These are phyloP conservation scores for Coniochaeta sp. DNA, from an alignment of 2,329 filamentous ascomycete genomes.

Conservation along the genomic window DNA sequence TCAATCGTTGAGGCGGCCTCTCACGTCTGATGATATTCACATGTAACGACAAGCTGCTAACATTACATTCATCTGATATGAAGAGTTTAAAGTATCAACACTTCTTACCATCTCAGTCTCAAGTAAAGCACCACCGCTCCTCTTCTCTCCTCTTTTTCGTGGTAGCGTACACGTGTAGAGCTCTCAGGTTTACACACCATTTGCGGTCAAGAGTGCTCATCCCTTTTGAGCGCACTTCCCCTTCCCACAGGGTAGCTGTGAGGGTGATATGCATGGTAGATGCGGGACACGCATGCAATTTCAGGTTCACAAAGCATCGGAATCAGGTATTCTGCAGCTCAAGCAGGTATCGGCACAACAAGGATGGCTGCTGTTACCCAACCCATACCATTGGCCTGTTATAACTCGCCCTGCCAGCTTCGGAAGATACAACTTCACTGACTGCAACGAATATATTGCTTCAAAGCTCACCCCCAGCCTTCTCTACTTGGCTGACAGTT, in stretches of 20 bases:
- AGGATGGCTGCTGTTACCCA: neutral
- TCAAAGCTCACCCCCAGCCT: neutral
- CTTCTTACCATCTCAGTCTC: neutral
- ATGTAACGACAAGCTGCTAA: neutral
- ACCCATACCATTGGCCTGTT: neutral
- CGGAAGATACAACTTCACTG: too few species aligned
- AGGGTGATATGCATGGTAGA: neutral
- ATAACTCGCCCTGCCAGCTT: neutral
- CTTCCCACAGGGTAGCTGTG: neutral
- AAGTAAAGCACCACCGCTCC: too few species aligned
- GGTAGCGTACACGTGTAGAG: too few species aligned
- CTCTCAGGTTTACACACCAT: too few species aligned
- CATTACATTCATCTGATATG: too few species aligned
- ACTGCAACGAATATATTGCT: neutral
- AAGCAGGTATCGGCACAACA: neutral
- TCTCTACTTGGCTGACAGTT: too few species aligned
- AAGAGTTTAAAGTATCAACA: too few species aligned
- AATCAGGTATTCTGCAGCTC: neutral
- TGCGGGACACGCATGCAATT: neutral
- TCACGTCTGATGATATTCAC: neutral
- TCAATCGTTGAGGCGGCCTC: neutral
- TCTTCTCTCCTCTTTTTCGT: too few species aligned
- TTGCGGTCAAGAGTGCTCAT: neutral
- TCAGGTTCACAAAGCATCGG: neutral
- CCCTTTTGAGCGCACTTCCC: neutral